Base-by-base conservation (phyloP, 2,329 filamentous ascomycete species). In the Apiospora sp. region DNA sequence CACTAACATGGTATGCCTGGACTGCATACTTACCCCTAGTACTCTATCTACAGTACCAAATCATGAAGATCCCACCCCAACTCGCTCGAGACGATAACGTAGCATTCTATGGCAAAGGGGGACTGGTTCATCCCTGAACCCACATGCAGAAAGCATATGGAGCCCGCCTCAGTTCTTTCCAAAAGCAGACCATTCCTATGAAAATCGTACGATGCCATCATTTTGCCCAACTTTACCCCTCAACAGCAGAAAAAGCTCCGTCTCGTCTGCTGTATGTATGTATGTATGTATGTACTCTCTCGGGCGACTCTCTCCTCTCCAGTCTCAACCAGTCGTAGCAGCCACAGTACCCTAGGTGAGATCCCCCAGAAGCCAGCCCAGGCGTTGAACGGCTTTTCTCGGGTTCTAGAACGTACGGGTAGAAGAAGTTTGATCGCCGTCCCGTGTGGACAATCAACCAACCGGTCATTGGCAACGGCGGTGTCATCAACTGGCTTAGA, bases 181-280 rank as follows among this genome's bases (percentile, higher is more conserved):
- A 61, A 61, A 61, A 61, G 54, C 54, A 61, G 58, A 41, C 58
- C 58, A 64, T 64, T 64, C 58, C 58, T 19, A 41, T 13, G 58
- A 4, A 64, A 64, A 64, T 64, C 58, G 34, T 64, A 64, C 58
- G 58, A 64, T 64, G 58, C 58, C 58, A 41, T 64, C 51, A 58
- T 34, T 41, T 37, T 41, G 34, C 58, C 58, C 34, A 34, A 64
- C 58, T 64, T 64, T 64, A 64, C 58, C 58, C 58, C 58, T 64
- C 58, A 49, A 49, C 46, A 64, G 34, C 54, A 61, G 30, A 61
- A 64, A 41, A 41, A 41, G 37, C 37, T 41, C 37, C 37, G 37
- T 41, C 37, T 41, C 37, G 37, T 10, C 58, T 22, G 37, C 34
- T n/a, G 30, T 16, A 41, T 24, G n/a, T 8, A 37, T 10, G 27